Evolutionary conservation across 768 basidiomycete genomes (phyloP).

Genomic region (Hypholoma fasciculare): DNA sequence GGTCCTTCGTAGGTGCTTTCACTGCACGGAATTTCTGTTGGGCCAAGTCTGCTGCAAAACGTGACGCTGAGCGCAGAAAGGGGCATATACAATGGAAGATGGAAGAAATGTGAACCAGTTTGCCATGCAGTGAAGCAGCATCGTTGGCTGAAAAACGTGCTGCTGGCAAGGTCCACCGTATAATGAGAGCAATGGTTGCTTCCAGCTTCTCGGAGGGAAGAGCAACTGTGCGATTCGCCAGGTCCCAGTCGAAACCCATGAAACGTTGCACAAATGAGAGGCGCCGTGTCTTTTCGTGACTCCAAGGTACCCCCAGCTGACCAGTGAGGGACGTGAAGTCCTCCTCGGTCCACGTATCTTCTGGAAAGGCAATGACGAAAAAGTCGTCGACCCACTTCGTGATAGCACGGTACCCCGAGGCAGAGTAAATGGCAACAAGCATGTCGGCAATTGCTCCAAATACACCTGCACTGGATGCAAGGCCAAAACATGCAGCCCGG

Average conservation of each 20-base stretch:
- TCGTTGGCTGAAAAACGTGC: slow-evolving; percentile 14
- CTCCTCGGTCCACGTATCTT: slow-evolving; percentile 12
- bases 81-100: slow-evolving; percentile 27
- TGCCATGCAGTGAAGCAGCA: slow-evolving; percentile 28
- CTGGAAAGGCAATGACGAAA: slow-evolving; percentile 14
- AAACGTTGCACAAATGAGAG: slow-evolving; percentile 4
- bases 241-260: slow-evolving; percentile 17
- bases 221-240: neutral
- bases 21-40: slow-evolving; percentile 3
- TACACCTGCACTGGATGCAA: slow-evolving; percentile 25
- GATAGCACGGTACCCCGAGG: neutral
- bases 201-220: slow-evolving; percentile 25
- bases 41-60: slow-evolving; percentile 22
- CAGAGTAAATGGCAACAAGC: slow-evolving; percentile 25
- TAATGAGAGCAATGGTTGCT: neutral
- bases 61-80: slow-evolving; percentile 25
- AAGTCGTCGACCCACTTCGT: slow-evolving; percentile 32
- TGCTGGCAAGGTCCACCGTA: slow-evolving; percentile 13
- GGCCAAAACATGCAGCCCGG: slow-evolving; percentile 29
- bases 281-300: slow-evolving; percentile 2
- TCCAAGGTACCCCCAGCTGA: slow-evolving; percentile 14
- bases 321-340: slow-evolving; percentile 14
- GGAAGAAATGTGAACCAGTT: slow-evolving; percentile 33
- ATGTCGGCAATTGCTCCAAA: slow-evolving; percentile 32
- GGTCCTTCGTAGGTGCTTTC: neutral